Evolutionary conservation across 1,284 basidiomycete genomes (phyloP), one percentile per base, ranked within the genome.

Genomic region (Tilletia walkeri): DNA sequence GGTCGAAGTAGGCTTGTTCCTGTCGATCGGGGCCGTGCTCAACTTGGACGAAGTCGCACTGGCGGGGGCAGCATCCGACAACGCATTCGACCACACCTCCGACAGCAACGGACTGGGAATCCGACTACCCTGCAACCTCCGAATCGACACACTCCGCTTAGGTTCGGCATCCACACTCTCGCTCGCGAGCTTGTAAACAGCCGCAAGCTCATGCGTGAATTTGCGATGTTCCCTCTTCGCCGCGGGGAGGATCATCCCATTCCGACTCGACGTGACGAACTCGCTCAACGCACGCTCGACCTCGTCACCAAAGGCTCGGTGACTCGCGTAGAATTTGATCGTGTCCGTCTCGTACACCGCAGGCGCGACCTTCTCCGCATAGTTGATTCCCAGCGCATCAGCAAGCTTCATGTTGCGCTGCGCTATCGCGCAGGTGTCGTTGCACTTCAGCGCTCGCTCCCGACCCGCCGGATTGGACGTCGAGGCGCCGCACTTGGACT

Each of bases 371-470:
- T 75, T 76, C 53, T 77, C 72, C 6, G 72, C 69, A 1, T 73
- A 73, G 66, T 78, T 79, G 36, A 83, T 74, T 18, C 82, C 82
- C 3, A 83, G 71, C 7, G 82, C 82, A 61, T 80, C 79, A 38
- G 82, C 81, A 5, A 83, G 71, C 69, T 76, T 77, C 14, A 80
- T 79, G 63, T 83, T 83, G n/a, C 82, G 75, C 72, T 80, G 78
- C 4, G 82, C 82, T 10, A 82, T 70, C 38, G 74, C 69, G 70
- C 82, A 83, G 18, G 75, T 74, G 65, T 80, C 79, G 63, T 74
- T 82, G 75, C 81, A 83, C 70, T 76, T 77, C 54, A 82, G 76
- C 38, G 50, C 53, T 5, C 69, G 65, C 24, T 74, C 68, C 16
- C 30, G n/a, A 2, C 20, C 65, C 5, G 47, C 54, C 56, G 66